These are phyloP conservation scores for Chalaropsis ovoidea DNA, from an alignment of 2,329 filamentous ascomycete species.

Conservation along the genomic window DNA sequence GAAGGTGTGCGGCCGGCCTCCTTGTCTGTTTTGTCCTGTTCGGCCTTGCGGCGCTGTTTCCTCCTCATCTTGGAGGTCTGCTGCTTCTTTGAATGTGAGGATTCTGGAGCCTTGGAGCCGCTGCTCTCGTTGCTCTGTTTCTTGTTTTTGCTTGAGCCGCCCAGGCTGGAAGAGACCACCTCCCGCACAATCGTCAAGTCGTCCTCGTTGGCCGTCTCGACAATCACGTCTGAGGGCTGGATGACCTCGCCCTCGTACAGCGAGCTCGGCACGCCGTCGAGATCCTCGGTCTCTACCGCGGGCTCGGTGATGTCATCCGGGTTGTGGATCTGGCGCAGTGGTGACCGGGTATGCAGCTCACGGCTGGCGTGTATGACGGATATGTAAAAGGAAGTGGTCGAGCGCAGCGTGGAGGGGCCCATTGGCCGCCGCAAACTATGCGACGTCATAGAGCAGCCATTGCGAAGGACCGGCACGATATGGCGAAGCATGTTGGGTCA, in stretches of 20 bases:
- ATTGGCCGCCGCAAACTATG: conserved; percentile 3
- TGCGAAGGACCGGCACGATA: conserved; percentile 24
- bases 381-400: conserved; percentile 3
- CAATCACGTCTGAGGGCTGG: not conserved
- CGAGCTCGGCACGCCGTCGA: not conserved
- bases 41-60: conserved; percentile 4
- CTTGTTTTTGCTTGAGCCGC: not conserved
- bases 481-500: conserved; percentile 23
- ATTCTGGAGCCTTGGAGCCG: not conserved
- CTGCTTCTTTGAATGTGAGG: not conserved
- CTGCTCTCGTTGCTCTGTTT: conserved; percentile 7
- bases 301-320: conserved; percentile 23
- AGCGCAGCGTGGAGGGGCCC: not conserved
- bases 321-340: conserved; percentile 13
- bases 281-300: not conserved
- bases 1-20: not conserved
- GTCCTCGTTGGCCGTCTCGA: not conserved
- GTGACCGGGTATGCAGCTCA: not conserved
- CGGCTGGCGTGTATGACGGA: conserved; percentile 12
- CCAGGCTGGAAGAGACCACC: not conserved
- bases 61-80: not conserved
- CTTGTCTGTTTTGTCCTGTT: not conserved
- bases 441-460: conserved; percentile 12
- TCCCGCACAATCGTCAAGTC: not conserved
- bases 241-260: conserved; percentile 1